Percentiles rank a stretch among this genome's conserved stretches.
phyloP scores from a whole-genome alignment of 371 early-diverging fungal genomes.

The Circinella minor region DNA sequence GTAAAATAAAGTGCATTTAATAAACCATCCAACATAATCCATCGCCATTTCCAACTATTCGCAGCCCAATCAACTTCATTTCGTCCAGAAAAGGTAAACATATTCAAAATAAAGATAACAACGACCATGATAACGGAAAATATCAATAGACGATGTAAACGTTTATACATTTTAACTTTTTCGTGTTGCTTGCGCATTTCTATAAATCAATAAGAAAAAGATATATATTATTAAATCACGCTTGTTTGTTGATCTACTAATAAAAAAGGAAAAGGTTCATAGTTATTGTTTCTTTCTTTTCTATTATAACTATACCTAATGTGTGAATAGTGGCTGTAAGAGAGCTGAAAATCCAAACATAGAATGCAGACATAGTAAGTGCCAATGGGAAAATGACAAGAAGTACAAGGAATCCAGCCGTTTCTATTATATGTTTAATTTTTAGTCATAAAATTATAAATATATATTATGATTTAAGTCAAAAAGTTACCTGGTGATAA shows the following conservation, averaged over 20 bases:
- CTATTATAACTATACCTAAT: constrained; percentile 20
- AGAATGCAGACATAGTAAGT: constrained; percentile 89
- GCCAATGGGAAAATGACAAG: constrained; percentile 89
- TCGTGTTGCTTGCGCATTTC: constrained; percentile 82
- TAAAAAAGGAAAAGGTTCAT: too few species aligned
- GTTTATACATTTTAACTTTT: constrained; percentile 89
- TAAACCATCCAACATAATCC: constrained; percentile 94
- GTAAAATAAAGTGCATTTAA: constrained; percentile 81
- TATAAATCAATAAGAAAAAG: constrained; percentile 1
- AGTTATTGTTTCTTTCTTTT: too few species aligned
- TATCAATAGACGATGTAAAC: constrained; percentile 80
- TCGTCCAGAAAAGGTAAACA: constrained; percentile 70
- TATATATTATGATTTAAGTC: too few species aligned
- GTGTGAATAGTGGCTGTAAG: constrained; percentile 41
- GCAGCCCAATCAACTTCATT: constrained; percentile 74
- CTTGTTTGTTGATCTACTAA: too few species aligned
- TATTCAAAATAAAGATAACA: constrained; percentile 81
- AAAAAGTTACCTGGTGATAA: constrained; percentile 50
- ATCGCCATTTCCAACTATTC: constrained; percentile 82
- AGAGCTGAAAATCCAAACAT: constrained; percentile 81
- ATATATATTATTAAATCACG: too few species aligned
- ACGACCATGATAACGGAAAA: constrained; percentile 77
- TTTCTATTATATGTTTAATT: constrained; percentile 39
- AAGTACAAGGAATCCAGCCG: constrained; percentile 72
- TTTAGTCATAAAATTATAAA: neutral